Evolutionary conservation across 2,329 filamentous ascomycete genomes (phyloP), one percentile per base, ranked within the genome.

Genomic region (Albophoma yamanashiensis): DNA sequence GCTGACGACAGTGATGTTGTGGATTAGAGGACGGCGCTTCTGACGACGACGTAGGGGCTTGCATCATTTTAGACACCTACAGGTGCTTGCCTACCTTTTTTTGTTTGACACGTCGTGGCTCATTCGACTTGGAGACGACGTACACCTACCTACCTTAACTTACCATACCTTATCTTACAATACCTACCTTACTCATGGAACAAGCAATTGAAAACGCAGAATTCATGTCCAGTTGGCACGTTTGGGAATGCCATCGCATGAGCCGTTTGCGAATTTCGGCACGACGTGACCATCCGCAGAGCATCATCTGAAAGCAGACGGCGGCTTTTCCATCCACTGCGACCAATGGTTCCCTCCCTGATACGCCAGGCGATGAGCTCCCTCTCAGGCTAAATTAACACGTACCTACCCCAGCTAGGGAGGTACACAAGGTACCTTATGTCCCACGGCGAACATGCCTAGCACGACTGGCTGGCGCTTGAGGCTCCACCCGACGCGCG

Each of bases 1-100:
- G 80, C 81, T 15, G 83, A 87, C 39, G 70, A 73, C 53, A 83
- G 82, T 67, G 77, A 79, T 53, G 78, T 85, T 52, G 69, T 84
- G 59, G 85, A 89, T 69, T 89, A 8, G n/a, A 27, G n/a, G 4
- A 20, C 7, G 31, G 17, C 12, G 17, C 4, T 8, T 38, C 14
- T 31, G 15, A 20, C 7, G 25, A 31, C 14, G 25, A 52, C 25
- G 45, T 14, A 27, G 45, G 27, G 45, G 4, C 3, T 27, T 50
- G 22, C 45, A 17, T 22, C 8, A 27, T 15, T 14, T 17, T 22
- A 9, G 15, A 31, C 47, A 17, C 9, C 27, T 20, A 27, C 47
- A 9, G 27, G 17, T 31, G 27, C 25, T 52, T 52, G 34, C 11
- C 15, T 34, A 1, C n/a, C n/a, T n/a, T n/a, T n/a, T 27, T n/a